Conservation (phyloP, 345 rosid genomes). For the Sonneratia caseolaris region DNA sequence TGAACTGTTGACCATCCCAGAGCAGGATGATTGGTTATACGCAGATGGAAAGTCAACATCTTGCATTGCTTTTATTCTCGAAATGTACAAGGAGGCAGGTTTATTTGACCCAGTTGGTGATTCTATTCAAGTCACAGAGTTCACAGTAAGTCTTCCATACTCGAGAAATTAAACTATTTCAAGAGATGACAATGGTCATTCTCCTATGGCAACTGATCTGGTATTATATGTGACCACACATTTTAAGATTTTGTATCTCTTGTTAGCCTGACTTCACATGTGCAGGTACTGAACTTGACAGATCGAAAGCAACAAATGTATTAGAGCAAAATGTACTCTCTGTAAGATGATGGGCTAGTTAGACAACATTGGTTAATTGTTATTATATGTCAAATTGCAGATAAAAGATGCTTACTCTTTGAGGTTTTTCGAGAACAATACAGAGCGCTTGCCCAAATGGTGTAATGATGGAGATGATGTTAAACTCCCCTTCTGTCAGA, state of each 20-base stretch:
- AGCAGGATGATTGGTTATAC: constrained; percentile 82
- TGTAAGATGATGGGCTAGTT: not conserved
- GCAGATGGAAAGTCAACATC: constrained; percentile 87
- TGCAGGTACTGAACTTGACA: not conserved
- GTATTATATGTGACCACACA: not conserved
- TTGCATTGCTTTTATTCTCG: constrained; percentile 77
- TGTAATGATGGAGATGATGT: constrained; percentile 73
- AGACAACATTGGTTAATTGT: not conserved
- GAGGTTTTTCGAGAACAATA: constrained; percentile 54
- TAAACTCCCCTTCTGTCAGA: constrained; percentile 80
- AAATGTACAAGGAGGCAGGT: constrained; percentile 93
- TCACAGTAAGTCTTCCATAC: constrained; percentile 50
- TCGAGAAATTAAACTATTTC: not conserved
- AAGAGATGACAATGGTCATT: not conserved
- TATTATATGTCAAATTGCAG: constrained; percentile 6
- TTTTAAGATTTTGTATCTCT: too few relatives aligned
- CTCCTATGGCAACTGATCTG: not conserved
- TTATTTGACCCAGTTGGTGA: constrained; percentile 51
- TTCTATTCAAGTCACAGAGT: constrained; percentile 80
- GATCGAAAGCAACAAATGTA: not conserved
- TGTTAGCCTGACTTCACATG: not conserved
- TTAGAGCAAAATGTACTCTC: not conserved
- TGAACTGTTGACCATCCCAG: constrained; percentile 73
- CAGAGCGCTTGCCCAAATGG: constrained; percentile 80
- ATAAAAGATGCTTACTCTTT: constrained; percentile 61